Conservation (phyloP, 2,329 filamentous ascomycete species). For the Fusarium sp. region DNA sequence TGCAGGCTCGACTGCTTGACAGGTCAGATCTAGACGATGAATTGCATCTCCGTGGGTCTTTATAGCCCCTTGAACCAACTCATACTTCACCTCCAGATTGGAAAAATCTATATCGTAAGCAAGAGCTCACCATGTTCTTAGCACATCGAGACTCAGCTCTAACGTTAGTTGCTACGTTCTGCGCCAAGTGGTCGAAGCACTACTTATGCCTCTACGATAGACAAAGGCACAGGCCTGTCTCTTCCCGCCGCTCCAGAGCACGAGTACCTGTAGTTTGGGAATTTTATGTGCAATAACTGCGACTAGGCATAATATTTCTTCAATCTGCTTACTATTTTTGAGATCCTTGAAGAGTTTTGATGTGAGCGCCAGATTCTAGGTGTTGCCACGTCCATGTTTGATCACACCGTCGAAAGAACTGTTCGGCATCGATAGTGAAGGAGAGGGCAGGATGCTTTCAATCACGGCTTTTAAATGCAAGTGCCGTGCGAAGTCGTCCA, state of each 20-base stretch:
- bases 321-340: slow-evolving; percentile 27
- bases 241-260: slow-evolving; percentile 48
- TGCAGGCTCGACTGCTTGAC: slow-evolving; percentile 45
- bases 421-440: slow-evolving; percentile 43
- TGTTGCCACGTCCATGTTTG: slow-evolving; percentile 43
- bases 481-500: slow-evolving; percentile 21
- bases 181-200: slow-evolving; percentile 46
- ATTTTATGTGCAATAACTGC: slow-evolving; percentile 41
- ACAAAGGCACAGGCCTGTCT: slow-evolving; percentile 48
- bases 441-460: slow-evolving; percentile 45
- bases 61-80: slow-evolving; percentile 34
- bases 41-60: slow-evolving; percentile 47
- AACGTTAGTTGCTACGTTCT: slow-evolving; percentile 48
- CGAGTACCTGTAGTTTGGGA: slow-evolving; percentile 46
- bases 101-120: slow-evolving; percentile 11
- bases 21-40: slow-evolving; percentile 45
- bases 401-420: slow-evolving; percentile 42
- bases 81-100: slow-evolving; percentile 39
- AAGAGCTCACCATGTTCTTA: slow-evolving; percentile 31
- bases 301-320: slow-evolving; percentile 41
- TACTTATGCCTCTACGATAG: slow-evolving; percentile 38
- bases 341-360: slow-evolving; percentile 39
- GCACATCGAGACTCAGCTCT: slow-evolving; percentile 38
- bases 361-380: slow-evolving; percentile 49
- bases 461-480: slow-evolving; percentile 42